phyloP scores from a whole-genome alignment of 2,329 filamentous ascomycete species.

The Scytalidium sp. region DNA sequence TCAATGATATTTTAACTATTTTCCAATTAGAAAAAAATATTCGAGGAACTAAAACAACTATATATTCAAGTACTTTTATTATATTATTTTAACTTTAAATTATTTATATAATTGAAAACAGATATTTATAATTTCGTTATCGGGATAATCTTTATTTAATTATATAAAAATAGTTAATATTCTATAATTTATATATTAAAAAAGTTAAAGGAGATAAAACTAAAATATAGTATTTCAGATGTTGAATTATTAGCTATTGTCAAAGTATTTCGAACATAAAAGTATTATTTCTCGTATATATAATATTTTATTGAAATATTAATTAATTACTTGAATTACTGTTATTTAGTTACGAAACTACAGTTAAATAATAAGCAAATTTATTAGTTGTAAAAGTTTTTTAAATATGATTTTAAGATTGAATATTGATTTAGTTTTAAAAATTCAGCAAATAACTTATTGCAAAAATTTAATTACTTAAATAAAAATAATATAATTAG shows the following conservation, averaged over 20 bases:
- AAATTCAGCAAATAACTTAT: background rate
- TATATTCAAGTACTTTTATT: background rate
- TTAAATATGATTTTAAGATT: background rate
- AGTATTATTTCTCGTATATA: constrained; percentile 1
- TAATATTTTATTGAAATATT: constrained; percentile 1
- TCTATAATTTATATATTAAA: background rate
- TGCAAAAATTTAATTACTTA: background rate
- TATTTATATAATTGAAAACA: background rate
- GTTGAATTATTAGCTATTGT: background rate
- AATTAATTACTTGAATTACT: constrained; percentile 2
- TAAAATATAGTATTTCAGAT: background rate
- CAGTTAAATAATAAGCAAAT: constrained; percentile 1
- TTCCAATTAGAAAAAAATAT: background rate
- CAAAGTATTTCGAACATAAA: background rate
- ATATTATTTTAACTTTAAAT: background rate
- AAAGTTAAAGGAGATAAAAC: background rate
- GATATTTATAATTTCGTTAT: background rate
- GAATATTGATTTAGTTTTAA: background rate
- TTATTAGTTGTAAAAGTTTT: constrained; percentile 1
- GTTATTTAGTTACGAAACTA: background rate
- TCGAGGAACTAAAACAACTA: background rate
- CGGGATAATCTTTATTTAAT: background rate
- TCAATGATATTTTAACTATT: background rate
- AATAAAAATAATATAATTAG: background rate
- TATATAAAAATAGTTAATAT: background rate